Percentiles rank a stretch among this genome's conserved stretches.
Evolutionary conservation across 192 early-diverging fungal genomes (phyloP).

Genomic region (Backusella circina): DNA sequence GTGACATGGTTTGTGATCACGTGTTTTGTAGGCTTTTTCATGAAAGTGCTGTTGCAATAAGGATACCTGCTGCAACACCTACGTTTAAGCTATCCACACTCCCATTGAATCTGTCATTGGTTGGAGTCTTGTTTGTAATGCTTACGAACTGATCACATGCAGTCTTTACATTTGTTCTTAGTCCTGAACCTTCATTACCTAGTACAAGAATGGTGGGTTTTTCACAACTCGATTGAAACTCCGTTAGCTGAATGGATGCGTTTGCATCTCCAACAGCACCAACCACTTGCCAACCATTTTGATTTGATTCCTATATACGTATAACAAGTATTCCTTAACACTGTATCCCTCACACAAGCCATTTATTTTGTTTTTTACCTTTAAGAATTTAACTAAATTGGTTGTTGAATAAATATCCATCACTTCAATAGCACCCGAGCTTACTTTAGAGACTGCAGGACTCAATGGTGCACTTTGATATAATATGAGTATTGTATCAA

Average conservation of each 20-base stretch:
- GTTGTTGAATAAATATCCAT: slow-evolving; percentile 55
- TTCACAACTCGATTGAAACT: not conserved
- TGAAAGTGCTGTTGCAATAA: slow-evolving; percentile 12
- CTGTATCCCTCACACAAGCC: not conserved
- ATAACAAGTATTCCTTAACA: too few relatives aligned
- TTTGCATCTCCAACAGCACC: slow-evolving; percentile 33
- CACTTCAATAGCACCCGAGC: slow-evolving; percentile 64
- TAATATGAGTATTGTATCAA: not conserved
- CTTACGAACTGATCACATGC: slow-evolving; percentile 56
- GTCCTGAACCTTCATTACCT: slow-evolving; percentile 65
- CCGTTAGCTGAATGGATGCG: not conserved
- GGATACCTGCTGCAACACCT: slow-evolving; percentile 35
- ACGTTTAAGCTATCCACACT: slow-evolving; percentile 37
- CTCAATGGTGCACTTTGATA: slow-evolving; percentile 57
- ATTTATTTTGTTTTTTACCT: slow-evolving; percentile 41
- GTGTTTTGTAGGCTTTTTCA: not conserved
- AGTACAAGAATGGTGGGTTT: slow-evolving; percentile 55
- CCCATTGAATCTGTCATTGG: not conserved
- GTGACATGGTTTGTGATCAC: not conserved
- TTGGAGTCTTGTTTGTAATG: slow-evolving; percentile 29
- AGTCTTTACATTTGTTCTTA: slow-evolving; percentile 51
- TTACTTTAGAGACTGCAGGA: slow-evolving; percentile 61
- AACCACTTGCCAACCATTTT: slow-evolving; percentile 47
- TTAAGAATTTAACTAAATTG: slow-evolving; percentile 53
- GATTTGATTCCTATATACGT: slow-evolving; percentile 35